phyloP scores from a whole-genome alignment of 2,329 filamentous ascomycete genomes.

The Monosporascus sp. region DNA sequence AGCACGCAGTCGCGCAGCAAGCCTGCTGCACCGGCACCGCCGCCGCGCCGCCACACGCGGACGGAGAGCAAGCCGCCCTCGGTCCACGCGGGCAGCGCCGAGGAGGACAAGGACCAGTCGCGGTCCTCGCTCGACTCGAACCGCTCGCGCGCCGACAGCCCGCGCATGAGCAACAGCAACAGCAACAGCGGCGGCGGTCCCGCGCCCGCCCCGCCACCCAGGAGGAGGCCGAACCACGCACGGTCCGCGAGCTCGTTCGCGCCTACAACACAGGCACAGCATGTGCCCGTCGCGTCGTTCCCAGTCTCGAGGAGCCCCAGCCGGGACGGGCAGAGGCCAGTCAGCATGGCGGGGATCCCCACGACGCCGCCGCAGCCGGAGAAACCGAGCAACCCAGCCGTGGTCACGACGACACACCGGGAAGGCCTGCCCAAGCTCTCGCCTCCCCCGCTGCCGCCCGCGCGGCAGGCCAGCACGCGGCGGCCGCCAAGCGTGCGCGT shows the following conservation, averaged over 20 bases:
- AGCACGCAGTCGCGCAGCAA: conserved; percentile 30
- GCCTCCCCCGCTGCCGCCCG: conserved; percentile 41
- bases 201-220: conserved; percentile 50
- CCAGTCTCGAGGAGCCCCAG: neutral
- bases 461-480: conserved; percentile 38
- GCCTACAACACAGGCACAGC: conserved; percentile 7
- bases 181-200: conserved; percentile 5
- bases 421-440: conserved; percentile 24
- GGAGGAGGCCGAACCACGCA: conserved; percentile 41
- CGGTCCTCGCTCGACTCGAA: conserved; percentile 48
- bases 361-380: conserved; percentile 1
- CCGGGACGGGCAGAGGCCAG: neutral
- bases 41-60: conserved; percentile 43
- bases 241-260: conserved; percentile 21
- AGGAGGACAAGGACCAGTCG: conserved; percentile 33
- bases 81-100: conserved; percentile 14
- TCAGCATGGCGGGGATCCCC: neutral
- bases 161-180: conserved; percentile 31
- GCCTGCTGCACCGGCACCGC: conserved; percentile 47
- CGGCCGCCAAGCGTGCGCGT: conserved; percentile 37
- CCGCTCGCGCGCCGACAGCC: conserved; percentile 40
- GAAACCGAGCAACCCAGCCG: conserved; percentile 5
- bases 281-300: neutral
- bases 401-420: conserved; percentile 13
- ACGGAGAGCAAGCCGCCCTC: conserved; percentile 36